Percentiles rank a stretch among this genome's conserved stretches.
Conservation (phyloP, 495 filamentous ascomycete genomes). For the Corynascus novoguineensis region DNA sequence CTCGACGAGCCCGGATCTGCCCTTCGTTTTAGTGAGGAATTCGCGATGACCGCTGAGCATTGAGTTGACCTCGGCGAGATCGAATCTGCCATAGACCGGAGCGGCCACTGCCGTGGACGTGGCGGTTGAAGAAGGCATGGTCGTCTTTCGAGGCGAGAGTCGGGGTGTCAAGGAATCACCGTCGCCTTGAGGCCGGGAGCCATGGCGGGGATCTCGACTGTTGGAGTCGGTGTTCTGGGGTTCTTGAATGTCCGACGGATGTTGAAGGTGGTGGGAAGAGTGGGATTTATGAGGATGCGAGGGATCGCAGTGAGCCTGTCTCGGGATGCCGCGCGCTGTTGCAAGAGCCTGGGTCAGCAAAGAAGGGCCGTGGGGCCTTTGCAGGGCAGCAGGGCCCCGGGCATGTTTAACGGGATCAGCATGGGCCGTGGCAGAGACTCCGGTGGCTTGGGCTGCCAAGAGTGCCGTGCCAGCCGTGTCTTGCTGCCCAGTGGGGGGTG, state of each 20-base stretch:
- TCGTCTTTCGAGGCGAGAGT: slow-evolving; percentile 22
- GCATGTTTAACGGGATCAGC: slow-evolving; percentile 45
- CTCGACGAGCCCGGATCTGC: slow-evolving; percentile 36
- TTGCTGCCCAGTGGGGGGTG: slow-evolving; percentile 23
- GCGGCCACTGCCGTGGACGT: slow-evolving; percentile 19
- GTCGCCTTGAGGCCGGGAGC: slow-evolving; percentile 19
- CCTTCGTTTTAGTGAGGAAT: slow-evolving; percentile 31
- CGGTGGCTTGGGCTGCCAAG: slow-evolving; percentile 23
- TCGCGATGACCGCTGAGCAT: slow-evolving; percentile 36
- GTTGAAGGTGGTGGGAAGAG: slow-evolving; percentile 12
- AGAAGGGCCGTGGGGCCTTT: slow-evolving; percentile 42
- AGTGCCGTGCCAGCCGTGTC: slow-evolving; percentile 25
- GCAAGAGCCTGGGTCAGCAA: slow-evolving; percentile 49
- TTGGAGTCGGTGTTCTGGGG: slow-evolving; percentile 16
- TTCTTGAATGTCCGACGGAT: slow-evolving; percentile 10
- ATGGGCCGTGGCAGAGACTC: slow-evolving; percentile 25
- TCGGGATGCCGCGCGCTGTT: slow-evolving; percentile 46
- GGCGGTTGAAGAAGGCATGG: slow-evolving; percentile 21
- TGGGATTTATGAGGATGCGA: slow-evolving; percentile 22
- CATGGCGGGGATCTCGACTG: slow-evolving; percentile 30
- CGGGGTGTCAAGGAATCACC: slow-evolving; percentile 31
- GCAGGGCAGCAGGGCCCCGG: slow-evolving; percentile 35
- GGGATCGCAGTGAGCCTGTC: slow-evolving; percentile 22
- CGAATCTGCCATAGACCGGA: slow-evolving; percentile 24
- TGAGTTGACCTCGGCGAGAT: slow-evolving; percentile 31